Conservation (phyloP, 805 yeast species). For the Candida rishiriensis region DNA sequence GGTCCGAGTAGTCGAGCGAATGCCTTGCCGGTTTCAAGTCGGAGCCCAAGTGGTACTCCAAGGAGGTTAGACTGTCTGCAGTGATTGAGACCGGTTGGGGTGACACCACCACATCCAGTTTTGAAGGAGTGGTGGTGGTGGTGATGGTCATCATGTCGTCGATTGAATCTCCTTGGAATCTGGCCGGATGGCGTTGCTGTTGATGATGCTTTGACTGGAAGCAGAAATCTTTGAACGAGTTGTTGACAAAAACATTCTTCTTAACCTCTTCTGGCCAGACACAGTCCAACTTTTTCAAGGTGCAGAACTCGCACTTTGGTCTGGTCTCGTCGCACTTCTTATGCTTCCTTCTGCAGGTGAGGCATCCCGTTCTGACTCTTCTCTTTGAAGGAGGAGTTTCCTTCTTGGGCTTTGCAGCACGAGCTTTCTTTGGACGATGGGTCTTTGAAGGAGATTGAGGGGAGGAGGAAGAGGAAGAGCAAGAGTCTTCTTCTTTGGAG, state of each 20-base stretch:
- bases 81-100: slow-evolving; percentile 1
- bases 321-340: slow-evolving; percentile 52
- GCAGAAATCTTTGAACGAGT: slow-evolving; percentile 24
- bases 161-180: background rate
- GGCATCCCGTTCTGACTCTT: slow-evolving; percentile 42
- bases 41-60: slow-evolving; percentile 15
- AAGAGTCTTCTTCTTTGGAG: no score
- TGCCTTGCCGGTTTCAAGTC: slow-evolving; percentile 10
- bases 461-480: background rate
- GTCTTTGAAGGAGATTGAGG: background rate
- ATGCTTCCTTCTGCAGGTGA: slow-evolving; percentile 49
- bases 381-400: slow-evolving; percentile 32
- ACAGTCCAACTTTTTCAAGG: slow-evolving; percentile 32
- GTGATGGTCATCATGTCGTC: no score
- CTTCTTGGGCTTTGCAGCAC: slow-evolving; percentile 20
- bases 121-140: no score
- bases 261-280: slow-evolving; percentile 33
- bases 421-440: slow-evolving; percentile 15
- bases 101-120: background rate
- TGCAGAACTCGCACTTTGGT: slow-evolving; percentile 48
- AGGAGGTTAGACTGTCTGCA: slow-evolving; percentile 10
- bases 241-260: slow-evolving; percentile 24
- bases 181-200: no score
- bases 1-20: slow-evolving; percentile 17
- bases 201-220: slow-evolving; percentile 9